These are phyloP conservation scores for Mycothermus thermophilus DNA, from an alignment of 495 filamentous ascomycete species.

Conservation along the genomic window DNA sequence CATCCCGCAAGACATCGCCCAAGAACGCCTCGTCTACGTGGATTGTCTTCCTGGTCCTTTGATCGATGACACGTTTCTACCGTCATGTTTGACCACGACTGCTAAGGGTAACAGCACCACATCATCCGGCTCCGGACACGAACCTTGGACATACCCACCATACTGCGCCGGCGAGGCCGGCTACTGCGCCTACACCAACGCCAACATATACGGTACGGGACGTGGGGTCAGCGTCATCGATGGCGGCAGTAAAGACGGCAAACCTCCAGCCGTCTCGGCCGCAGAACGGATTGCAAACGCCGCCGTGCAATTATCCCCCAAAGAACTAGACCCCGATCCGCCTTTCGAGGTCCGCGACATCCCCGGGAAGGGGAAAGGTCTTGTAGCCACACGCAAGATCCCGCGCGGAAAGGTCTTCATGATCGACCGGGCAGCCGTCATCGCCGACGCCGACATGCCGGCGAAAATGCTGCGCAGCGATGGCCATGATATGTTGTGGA, in stretches of 20 bases:
- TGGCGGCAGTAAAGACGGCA: constrained; percentile 6
- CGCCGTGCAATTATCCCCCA: constrained; percentile 1
- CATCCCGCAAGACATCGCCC: not conserved
- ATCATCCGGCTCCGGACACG: constrained; percentile 2
- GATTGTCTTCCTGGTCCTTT: not conserved
- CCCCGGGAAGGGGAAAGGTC: constrained; percentile 19
- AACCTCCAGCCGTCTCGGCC: constrained; percentile 3
- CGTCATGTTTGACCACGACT: not conserved
- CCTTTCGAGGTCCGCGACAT: constrained; percentile 16
- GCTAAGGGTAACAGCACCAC: not conserved
- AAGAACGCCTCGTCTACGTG: not conserved
- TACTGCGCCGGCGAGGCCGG: constrained; percentile 11
- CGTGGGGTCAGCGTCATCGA: constrained; percentile 16
- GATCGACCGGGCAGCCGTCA: constrained; percentile 15
- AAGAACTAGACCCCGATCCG: constrained; percentile 3
- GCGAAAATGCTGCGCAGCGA: constrained; percentile 10
- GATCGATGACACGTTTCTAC: not conserved
- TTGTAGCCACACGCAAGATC: constrained; percentile 20
- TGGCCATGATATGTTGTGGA: constrained; percentile 13
- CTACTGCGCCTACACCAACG: constrained; percentile 19
- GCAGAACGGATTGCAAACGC: not conserved
- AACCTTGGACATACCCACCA: constrained; percentile 18
- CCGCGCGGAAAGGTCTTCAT: constrained; percentile 16
- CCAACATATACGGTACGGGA: constrained; percentile 11
- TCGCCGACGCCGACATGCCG: constrained; percentile 17